Percentiles rank a stretch among this genome's conserved stretches.
These are phyloP conservation scores for Diaporthe sp. DNA, from an alignment of 2,329 filamentous ascomycete species.

Conservation along the genomic window DNA sequence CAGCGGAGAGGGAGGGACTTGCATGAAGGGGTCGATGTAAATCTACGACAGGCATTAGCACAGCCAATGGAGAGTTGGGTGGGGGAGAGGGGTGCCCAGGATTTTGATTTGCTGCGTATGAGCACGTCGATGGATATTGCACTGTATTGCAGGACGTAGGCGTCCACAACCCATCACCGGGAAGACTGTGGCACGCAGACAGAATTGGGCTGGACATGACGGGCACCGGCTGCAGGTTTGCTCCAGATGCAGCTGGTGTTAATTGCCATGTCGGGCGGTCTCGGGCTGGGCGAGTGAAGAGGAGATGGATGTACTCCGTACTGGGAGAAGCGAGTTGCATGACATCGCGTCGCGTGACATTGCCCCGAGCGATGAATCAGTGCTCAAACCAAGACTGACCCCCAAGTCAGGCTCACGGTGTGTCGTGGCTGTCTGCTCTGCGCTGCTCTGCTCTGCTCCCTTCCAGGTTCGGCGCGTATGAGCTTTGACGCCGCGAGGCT, in stretches of 20 bases:
- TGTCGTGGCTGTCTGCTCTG: background rate
- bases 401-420: constrained; percentile 19
- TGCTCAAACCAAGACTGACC: background rate
- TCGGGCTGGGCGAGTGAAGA: constrained; percentile 8
- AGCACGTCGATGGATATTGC: background rate
- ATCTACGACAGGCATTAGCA: constrained; percentile 39
- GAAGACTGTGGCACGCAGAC: constrained; percentile 10
- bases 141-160: background rate
- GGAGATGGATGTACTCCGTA: constrained; percentile 8
- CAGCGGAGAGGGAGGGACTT: constrained; percentile 31
- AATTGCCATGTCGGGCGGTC: constrained; percentile 23
- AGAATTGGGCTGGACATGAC: background rate
- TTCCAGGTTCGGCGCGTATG: background rate
- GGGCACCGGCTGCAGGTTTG: background rate
- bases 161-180: constrained; percentile 2
- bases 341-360: constrained; percentile 36
- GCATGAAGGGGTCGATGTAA: constrained; percentile 35
- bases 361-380: constrained; percentile 32
- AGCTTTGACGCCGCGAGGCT: background rate
- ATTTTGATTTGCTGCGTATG: background rate
- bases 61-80: constrained; percentile 22
- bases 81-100: constrained; percentile 3
- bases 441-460: background rate
- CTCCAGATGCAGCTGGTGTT: constrained; percentile 25
- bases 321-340: constrained; percentile 27